Conservation (phyloP, 2,329 filamentous ascomycete species). For the Chaetomium globosum region DNA sequence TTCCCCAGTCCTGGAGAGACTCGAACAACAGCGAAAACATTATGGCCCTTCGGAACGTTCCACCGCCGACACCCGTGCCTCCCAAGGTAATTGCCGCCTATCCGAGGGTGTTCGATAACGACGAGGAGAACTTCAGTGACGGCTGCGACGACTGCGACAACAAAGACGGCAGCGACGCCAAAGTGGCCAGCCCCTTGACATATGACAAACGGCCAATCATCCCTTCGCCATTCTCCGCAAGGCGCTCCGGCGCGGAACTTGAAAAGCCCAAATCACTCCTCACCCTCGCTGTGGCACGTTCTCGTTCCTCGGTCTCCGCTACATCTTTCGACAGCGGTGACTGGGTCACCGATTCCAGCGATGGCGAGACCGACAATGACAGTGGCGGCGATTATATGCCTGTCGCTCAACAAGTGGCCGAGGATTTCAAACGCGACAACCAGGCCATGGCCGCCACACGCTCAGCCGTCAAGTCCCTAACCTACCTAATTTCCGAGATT, state of each 20-base stretch:
- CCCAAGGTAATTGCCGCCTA: background rate
- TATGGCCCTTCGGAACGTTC: background rate
- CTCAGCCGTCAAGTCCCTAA: background rate
- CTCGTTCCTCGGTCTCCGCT: background rate
- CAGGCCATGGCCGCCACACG: background rate
- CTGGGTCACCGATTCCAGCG: background rate
- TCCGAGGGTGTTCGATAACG: background rate
- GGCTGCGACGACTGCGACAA: background rate
- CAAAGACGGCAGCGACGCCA: too few species aligned
- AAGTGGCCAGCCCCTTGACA: too few species aligned
- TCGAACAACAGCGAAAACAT: background rate
- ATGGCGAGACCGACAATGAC: background rate
- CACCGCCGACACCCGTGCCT: background rate
- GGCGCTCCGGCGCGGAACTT: background rate
- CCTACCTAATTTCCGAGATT: too few species aligned
- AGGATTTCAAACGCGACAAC: background rate
- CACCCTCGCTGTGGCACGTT: background rate
- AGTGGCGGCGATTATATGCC: background rate
- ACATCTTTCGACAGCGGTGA: too few species aligned
- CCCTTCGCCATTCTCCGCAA: background rate
- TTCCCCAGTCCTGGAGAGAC: background rate
- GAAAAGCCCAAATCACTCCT: background rate
- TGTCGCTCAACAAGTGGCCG: background rate
- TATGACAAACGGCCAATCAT: background rate
- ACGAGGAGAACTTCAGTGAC: background rate